Evolutionary conservation across 1,284 basidiomycete species (phyloP).

Genomic region (Leucocoprinus gongylophorus): DNA sequence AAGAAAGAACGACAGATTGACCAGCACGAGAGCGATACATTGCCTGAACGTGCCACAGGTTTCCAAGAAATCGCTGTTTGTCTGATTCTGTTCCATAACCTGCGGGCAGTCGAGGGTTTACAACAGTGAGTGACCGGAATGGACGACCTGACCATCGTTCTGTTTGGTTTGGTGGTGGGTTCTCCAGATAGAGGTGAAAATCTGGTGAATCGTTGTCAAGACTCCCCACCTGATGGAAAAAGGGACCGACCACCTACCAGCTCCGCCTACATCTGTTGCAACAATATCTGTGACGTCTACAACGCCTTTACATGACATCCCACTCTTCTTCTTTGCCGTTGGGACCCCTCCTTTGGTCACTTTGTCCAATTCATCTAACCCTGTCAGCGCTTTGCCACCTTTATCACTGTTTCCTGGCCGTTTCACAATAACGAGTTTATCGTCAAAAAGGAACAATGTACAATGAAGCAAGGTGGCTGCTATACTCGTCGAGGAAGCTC

Average conservation of each 20-base stretch:
- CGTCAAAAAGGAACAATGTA: constrained; percentile 91
- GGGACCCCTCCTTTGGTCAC: constrained; percentile 62
- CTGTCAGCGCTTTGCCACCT: constrained; percentile 68
- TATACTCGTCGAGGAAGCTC: constrained; percentile 36
- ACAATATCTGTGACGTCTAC: constrained; percentile 81
- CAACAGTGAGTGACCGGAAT: constrained; percentile 67
- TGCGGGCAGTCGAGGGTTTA: constrained; percentile 60
- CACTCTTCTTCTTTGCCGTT: constrained; percentile 64
- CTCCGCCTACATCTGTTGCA: constrained; percentile 77
- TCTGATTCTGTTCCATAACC: constrained; percentile 57
- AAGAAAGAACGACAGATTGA: constrained; percentile 59
- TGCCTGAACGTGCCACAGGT: constrained; percentile 81
- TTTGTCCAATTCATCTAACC: constrained; percentile 80
- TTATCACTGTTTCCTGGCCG: constrained; percentile 70
- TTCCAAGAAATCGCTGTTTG: constrained; percentile 81
- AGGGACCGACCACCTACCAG: constrained; percentile 45
- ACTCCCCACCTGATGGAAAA: constrained; percentile 6
- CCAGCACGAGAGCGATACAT: constrained; percentile 62
- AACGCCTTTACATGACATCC: constrained; percentile 81
- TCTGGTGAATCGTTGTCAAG: constrained; percentile 39
- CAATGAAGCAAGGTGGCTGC: constrained; percentile 59
- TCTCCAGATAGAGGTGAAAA: constrained; percentile 79
- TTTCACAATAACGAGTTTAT: constrained; percentile 90
- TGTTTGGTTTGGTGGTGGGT: constrained; percentile 69
- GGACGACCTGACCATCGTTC: constrained; percentile 81